phyloP scores from a whole-genome alignment of 2,329 filamentous ascomycete genomes.

The Penicillium fuscoglaucum region DNA sequence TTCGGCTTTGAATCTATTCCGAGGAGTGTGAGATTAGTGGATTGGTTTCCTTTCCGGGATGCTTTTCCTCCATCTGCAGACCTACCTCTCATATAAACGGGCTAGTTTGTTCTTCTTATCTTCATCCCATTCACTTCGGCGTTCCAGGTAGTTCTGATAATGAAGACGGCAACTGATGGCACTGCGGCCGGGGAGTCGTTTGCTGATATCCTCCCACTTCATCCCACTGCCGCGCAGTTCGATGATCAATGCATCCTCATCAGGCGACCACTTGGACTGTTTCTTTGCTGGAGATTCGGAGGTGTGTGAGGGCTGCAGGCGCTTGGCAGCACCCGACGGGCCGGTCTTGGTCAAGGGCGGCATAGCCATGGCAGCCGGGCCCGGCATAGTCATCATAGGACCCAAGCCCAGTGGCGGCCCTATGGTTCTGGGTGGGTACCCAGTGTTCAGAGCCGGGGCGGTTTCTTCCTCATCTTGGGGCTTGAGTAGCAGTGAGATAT shows the following conservation, averaged over 20 bases:
- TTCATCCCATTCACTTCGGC: slow-evolving; percentile 92
- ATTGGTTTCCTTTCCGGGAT: neutral
- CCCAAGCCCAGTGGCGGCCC: slow-evolving; percentile 29
- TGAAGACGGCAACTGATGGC: slow-evolving; percentile 92
- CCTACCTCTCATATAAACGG: slow-evolving; percentile 88
- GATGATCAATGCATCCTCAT: slow-evolving; percentile 92
- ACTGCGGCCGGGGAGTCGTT: slow-evolving; percentile 83
- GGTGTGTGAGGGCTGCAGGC: slow-evolving; percentile 49
- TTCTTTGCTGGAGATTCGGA: slow-evolving; percentile 76
- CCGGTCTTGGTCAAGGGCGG: slow-evolving; percentile 33
- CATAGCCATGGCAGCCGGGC: slow-evolving; percentile 25
- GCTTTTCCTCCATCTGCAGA: slow-evolving; percentile 17
- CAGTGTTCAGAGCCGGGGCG: slow-evolving; percentile 32
- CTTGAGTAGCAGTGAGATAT: slow-evolving; percentile 90
- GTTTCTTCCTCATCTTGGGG: slow-evolving; percentile 47
- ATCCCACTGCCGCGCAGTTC: slow-evolving; percentile 85
- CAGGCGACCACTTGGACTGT: slow-evolving; percentile 93
- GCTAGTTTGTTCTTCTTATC: slow-evolving; percentile 97
- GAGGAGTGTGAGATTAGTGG: slow-evolving; percentile 14
- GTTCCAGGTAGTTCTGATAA: slow-evolving; percentile 96
- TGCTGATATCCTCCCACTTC: slow-evolving; percentile 99
- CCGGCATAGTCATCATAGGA: slow-evolving; percentile 24
- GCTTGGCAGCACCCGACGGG: slow-evolving; percentile 38
- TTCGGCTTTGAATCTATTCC: slow-evolving; percentile 82
- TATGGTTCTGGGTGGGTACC: slow-evolving; percentile 33